A percentile compares a stretch with the other conserved stretches of the same genome.
phyloP scores from a whole-genome alignment of 495 filamentous ascomycete species.

The Hapsidospora chrysogenum region DNA sequence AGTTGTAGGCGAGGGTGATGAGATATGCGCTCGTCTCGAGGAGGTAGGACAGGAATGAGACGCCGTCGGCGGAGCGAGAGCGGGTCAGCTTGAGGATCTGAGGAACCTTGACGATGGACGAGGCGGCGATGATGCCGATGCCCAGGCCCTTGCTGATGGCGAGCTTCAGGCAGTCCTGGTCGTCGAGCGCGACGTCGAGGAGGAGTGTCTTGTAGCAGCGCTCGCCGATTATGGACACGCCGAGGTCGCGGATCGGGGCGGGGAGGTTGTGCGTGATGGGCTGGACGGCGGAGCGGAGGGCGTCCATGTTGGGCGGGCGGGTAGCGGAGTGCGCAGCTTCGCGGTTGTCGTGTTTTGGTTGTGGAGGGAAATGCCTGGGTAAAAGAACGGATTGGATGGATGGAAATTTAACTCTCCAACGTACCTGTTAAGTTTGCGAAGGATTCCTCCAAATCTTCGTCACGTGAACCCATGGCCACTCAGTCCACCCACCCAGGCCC shows the following conservation, averaged over 20 bases:
- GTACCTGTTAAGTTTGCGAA: too few relatives aligned
- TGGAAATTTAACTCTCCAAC: too few relatives aligned
- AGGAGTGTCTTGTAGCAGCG: conserved; percentile 71
- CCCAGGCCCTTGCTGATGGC: conserved; percentile 84
- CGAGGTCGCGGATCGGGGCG: conserved; percentile 53
- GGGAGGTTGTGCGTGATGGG: conserved; percentile 72
- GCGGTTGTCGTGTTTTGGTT: neutral
- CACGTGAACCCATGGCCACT: too few relatives aligned
- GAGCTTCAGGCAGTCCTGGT: conserved; percentile 65
- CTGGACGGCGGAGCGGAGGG: conserved; percentile 48
- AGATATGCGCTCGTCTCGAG: conserved; percentile 78
- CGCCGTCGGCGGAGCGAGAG: conserved; percentile 61
- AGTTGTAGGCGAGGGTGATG: conserved; percentile 77
- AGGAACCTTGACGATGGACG: conserved; percentile 83
- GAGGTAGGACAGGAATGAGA: conserved; percentile 77
- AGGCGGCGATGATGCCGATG: conserved; percentile 77
- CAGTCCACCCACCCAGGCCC: too few relatives aligned
- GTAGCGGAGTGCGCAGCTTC: neutral
- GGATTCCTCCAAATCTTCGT: too few relatives aligned
- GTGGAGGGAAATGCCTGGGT: neutral
- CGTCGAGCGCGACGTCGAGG: conserved; percentile 57
- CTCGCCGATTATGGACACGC: conserved; percentile 63
- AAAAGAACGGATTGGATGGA: too few relatives aligned
- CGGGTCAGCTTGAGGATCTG: conserved; percentile 81
- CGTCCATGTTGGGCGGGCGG: conserved; percentile 21